Conservation (phyloP, 208 protist species). For the Trypanosomatidae sp. region DNA sequence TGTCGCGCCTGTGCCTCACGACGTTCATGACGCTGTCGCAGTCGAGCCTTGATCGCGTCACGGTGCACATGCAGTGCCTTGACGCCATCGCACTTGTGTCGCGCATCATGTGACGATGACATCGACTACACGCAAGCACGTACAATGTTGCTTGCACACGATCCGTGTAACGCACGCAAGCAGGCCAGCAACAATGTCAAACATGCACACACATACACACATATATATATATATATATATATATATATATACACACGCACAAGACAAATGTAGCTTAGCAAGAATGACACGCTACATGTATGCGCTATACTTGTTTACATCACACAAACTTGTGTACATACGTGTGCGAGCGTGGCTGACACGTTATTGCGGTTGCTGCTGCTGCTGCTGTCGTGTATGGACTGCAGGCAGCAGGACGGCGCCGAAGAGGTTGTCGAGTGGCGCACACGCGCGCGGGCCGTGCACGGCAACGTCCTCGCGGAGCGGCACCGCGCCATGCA, state of each 20-base stretch:
- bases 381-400: no score
- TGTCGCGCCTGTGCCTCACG: conserved; percentile 5
- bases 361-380: no score
- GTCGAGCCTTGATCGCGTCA: conserved; percentile 34
- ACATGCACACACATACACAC: not conserved
- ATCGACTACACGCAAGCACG: not conserved
- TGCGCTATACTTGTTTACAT: no score
- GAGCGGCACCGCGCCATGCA: no score
- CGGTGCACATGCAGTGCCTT: conserved; percentile 34
- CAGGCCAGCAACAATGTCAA: not conserved
- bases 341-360: no score
- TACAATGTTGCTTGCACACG: conserved; percentile 1
- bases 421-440: not conserved
- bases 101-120: not conserved
- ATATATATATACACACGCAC: no score
- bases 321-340: no score
- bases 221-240: not conserved
- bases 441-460: no score
- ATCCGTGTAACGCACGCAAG: not conserved
- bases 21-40: conserved; percentile 24
- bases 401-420: not conserved
- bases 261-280: no score
- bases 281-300: no score
- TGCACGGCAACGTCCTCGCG: no score
- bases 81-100: conserved; percentile 12